Evolutionary conservation across 306 rosid genomes (phyloP).

Genomic region (Dalbergia cochinchinensis): DNA sequence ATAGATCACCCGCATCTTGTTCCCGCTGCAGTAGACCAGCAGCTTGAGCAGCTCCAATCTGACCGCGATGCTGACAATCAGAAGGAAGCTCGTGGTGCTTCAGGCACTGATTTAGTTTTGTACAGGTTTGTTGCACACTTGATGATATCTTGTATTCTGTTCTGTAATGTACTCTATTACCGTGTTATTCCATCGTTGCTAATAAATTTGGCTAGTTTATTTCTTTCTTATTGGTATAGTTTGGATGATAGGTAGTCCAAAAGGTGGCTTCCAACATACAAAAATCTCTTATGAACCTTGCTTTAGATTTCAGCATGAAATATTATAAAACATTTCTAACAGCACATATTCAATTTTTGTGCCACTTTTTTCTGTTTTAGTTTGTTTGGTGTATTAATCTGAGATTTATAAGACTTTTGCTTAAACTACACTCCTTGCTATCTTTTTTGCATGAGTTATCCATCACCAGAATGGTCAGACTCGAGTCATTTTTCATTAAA

Average conservation of each 20-base stretch:
- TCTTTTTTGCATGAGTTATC: not conserved
- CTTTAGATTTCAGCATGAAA: not conserved
- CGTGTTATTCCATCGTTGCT: not conserved
- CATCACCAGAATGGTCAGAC: not conserved
- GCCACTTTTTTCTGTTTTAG: not conserved
- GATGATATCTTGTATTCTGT: not conserved
- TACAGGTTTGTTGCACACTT: slow-evolving; percentile 63
- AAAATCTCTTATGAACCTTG: not conserved
- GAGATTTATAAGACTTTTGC: not conserved
- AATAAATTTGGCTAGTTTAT: not conserved
- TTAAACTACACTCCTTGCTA: not conserved
- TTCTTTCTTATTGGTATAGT: not conserved
- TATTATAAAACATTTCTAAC: not conserved
- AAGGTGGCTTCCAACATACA: not conserved
- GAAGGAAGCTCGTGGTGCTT: slow-evolving; percentile 65
- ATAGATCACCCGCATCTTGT: slow-evolving; percentile 90
- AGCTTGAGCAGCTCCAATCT: slow-evolving; percentile 87
- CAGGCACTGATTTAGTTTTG: slow-evolving; percentile 79
- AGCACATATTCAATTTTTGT: not conserved
- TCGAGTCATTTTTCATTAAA: not conserved
- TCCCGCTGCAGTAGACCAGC: slow-evolving; percentile 95
- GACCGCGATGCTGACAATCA: slow-evolving; percentile 81
- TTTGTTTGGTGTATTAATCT: not conserved
- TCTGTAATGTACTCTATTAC: not conserved
- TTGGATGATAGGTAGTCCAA: not conserved